Evolutionary conservation across 805 yeast genomes (phyloP).

Genomic region (Nakazawaea pomicola): DNA sequence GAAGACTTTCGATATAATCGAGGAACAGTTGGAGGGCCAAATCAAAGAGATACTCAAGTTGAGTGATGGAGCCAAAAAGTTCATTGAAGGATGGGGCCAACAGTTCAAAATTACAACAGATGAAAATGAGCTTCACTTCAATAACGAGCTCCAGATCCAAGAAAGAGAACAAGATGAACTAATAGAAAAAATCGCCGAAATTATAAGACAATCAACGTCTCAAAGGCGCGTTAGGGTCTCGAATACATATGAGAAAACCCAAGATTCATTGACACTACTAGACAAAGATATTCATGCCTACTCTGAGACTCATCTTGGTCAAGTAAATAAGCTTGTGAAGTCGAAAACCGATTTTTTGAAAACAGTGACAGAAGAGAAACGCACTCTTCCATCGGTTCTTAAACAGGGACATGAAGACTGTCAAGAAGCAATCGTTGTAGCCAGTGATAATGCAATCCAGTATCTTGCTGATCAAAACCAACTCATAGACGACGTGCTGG

Average conservation of each 20-base stretch:
- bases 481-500: too few relatives aligned
- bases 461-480: too few relatives aligned
- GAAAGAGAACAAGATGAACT: background rate
- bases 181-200: background rate
- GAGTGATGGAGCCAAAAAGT: too few relatives aligned
- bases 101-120: background rate
- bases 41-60: too few relatives aligned
- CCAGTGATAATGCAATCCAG: too few relatives aligned
- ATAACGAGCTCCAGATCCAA: slow-evolving; percentile 8
- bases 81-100: too few relatives aligned
- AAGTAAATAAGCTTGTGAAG: slow-evolving; percentile 2
- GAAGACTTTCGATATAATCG: too few relatives aligned
- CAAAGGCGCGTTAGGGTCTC: background rate
- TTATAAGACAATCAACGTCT: background rate
- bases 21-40: too few relatives aligned
- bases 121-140: background rate
- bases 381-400: background rate
- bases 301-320: background rate
- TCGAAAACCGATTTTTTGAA: slow-evolving; percentile 1
- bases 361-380: slow-evolving; percentile 1
- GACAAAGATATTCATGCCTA: background rate
- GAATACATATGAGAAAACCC: background rate
- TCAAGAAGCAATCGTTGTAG: too few relatives aligned
- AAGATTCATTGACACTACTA: background rate
- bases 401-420: too few relatives aligned